Evolutionary conservation across 2,329 filamentous ascomycete species (phyloP).

Genomic region (Calycina herbarum): DNA sequence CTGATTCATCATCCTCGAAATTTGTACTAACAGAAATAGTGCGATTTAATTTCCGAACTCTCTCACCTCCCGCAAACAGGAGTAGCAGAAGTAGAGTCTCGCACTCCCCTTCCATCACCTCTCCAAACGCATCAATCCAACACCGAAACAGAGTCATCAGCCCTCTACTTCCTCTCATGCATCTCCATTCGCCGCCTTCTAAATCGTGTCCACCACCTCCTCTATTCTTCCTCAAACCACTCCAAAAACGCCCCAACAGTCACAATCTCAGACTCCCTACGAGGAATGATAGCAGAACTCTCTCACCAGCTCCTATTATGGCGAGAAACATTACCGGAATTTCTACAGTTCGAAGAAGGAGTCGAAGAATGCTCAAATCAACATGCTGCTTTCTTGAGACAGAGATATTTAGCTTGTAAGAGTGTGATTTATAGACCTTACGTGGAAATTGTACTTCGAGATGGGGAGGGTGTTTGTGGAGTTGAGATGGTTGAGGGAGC

Average conservation of each 20-base stretch:
- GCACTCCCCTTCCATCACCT: slow-evolving; percentile 47
- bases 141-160: slow-evolving; percentile 43
- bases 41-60: slow-evolving; percentile 54
- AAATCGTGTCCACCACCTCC: slow-evolving; percentile 49
- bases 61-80: slow-evolving; percentile 51
- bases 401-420: slow-evolving; percentile 52
- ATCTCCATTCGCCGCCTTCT: slow-evolving; percentile 47
- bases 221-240: slow-evolving; percentile 46
- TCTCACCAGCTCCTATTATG: slow-evolving; percentile 51
- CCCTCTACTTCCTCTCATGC: slow-evolving; percentile 54
- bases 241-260: slow-evolving; percentile 8
- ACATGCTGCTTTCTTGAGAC: slow-evolving; percentile 49
- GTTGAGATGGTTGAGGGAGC: slow-evolving; percentile 22
- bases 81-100: slow-evolving; percentile 52
- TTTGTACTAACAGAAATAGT: slow-evolving; percentile 27
- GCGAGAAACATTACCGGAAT: slow-evolving; percentile 47
- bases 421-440: slow-evolving; percentile 55
- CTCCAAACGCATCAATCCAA: slow-evolving; percentile 46
- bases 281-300: slow-evolving; percentile 39
- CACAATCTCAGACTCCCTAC: slow-evolving; percentile 17
- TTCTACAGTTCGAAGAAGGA: slow-evolving; percentile 43
- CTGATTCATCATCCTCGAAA: neutral
- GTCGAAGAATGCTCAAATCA: slow-evolving; percentile 39
- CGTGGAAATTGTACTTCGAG: slow-evolving; percentile 41
- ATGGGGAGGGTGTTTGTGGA: slow-evolving; percentile 13